These are phyloP conservation scores for Fonsecaea pugnacius DNA, from an alignment of 2,329 filamentous ascomycete species.

Conservation along the genomic window DNA sequence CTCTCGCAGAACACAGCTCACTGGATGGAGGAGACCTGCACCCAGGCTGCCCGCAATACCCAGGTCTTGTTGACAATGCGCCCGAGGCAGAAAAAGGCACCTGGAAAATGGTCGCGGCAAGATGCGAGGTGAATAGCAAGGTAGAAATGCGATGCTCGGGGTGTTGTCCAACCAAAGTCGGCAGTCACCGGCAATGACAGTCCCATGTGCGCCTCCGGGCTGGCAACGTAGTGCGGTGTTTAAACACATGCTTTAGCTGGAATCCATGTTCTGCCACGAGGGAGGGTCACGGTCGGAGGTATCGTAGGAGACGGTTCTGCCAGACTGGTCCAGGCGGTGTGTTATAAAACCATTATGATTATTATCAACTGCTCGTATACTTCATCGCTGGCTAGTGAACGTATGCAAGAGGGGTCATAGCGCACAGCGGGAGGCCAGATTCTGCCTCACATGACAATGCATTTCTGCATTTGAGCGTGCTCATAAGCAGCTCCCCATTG, in stretches of 20 bases:
- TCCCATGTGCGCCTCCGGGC: not conserved
- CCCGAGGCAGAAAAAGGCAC: not conserved
- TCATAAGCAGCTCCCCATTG: slow-evolving; percentile 70
- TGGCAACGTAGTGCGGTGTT: not conserved
- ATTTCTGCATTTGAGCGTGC: slow-evolving; percentile 45
- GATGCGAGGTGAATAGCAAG: too few species aligned
- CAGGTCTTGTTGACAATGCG: not conserved
- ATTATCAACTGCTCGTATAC: not conserved
- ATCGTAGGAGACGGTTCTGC: not conserved
- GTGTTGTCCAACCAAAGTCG: not conserved
- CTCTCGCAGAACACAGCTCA: too few species aligned
- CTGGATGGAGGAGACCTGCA: not conserved
- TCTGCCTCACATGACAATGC: slow-evolving; percentile 36
- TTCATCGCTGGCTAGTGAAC: not conserved
- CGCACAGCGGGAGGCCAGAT: not conserved
- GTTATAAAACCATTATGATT: not conserved
- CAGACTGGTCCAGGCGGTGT: not conserved
- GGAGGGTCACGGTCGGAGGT: not conserved
- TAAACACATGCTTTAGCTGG: not conserved
- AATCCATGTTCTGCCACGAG: not conserved
- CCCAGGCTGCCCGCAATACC: not conserved
- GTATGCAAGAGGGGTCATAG: not conserved
- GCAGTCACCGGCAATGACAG: not conserved
- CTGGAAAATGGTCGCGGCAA: not conserved
- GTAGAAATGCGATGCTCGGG: too few species aligned